phyloP scores from a whole-genome alignment of 1,284 basidiomycete genomes.

The Stereum hirsutum region DNA sequence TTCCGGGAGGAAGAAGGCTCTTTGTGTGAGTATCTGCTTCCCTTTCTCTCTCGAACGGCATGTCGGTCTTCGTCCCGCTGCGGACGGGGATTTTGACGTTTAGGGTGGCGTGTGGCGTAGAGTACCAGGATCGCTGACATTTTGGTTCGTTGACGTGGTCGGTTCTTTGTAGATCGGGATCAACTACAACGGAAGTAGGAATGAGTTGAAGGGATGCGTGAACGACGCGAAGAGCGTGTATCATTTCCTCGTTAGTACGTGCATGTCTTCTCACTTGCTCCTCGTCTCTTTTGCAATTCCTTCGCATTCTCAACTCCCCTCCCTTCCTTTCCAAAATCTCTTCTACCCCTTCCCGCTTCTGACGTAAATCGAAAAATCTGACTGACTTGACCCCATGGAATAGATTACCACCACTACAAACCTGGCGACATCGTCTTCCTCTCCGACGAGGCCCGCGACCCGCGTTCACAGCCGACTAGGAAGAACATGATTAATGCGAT shows the following conservation, averaged over 20 bases:
- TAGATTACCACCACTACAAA: constrained; percentile 57
- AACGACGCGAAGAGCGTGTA: constrained; percentile 75
- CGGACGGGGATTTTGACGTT: too few relatives aligned
- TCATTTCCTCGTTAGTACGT: constrained; percentile 61
- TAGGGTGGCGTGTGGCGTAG: background rate
- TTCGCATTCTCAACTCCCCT: background rate
- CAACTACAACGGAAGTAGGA: constrained; percentile 62
- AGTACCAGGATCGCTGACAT: background rate
- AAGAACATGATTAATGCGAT: constrained; percentile 79
- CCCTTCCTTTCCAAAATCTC: background rate
- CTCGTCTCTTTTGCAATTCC: background rate
- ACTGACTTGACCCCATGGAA: too few relatives aligned
- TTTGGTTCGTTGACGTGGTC: background rate
- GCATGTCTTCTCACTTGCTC: background rate
- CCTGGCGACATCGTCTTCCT: constrained; percentile 71
- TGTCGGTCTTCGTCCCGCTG: background rate
- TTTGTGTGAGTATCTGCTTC: constrained; percentile 45
- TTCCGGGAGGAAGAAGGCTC: constrained; percentile 61
- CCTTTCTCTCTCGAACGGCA: background rate
- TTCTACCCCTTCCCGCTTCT: background rate
- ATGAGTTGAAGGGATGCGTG: constrained; percentile 69
- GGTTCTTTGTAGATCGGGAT: constrained; percentile 51
- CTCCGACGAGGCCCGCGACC: constrained; percentile 60
- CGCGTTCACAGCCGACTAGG: constrained; percentile 60
- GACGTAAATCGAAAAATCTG: too few relatives aligned